A percentile compares a stretch with the other conserved stretches of the same genome.
phyloP scores from a whole-genome alignment of 768 basidiomycete genomes.

The Pisolithus orientalis region DNA sequence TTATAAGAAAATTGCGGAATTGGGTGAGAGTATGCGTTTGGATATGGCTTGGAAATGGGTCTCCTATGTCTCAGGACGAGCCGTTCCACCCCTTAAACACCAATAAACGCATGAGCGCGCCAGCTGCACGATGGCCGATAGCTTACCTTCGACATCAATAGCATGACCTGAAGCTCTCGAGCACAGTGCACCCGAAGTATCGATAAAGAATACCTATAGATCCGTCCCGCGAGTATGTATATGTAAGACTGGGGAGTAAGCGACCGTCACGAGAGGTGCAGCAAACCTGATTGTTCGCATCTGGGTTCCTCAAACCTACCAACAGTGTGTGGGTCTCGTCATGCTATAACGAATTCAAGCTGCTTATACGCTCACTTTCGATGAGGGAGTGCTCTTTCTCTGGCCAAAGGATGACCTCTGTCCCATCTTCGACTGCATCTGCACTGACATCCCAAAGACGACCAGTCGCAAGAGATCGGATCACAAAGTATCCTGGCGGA shows the following conservation, averaged over 20 bases:
- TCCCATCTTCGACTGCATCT: conserved; percentile 32
- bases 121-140: background rate
- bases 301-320: conserved; percentile 59
- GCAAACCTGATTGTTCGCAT: conserved; percentile 67
- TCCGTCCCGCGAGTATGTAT: background rate
- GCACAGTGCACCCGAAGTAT: conserved; percentile 69
- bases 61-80: conserved; percentile 73
- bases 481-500: conserved; percentile 35
- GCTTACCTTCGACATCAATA: conserved; percentile 67
- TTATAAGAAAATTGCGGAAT: conserved; percentile 65
- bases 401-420: conserved; percentile 55
- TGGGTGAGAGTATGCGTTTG: conserved; percentile 72
- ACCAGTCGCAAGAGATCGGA: conserved; percentile 30
- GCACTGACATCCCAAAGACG: conserved; percentile 31
- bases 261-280: background rate
- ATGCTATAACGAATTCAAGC: background rate
- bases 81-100: conserved; percentile 41
- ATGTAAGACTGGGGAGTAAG: background rate
- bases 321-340: background rate
- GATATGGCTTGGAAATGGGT: conserved; percentile 70
- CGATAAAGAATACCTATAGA: conserved; percentile 75
- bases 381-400: conserved; percentile 74
- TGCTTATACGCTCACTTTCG: conserved; percentile 48
- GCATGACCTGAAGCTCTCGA: conserved; percentile 78
- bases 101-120: conserved; percentile 5